Evolutionary conservation across 129 eudicot species (phyloP).

Genomic region (Tagetes patula): DNA sequence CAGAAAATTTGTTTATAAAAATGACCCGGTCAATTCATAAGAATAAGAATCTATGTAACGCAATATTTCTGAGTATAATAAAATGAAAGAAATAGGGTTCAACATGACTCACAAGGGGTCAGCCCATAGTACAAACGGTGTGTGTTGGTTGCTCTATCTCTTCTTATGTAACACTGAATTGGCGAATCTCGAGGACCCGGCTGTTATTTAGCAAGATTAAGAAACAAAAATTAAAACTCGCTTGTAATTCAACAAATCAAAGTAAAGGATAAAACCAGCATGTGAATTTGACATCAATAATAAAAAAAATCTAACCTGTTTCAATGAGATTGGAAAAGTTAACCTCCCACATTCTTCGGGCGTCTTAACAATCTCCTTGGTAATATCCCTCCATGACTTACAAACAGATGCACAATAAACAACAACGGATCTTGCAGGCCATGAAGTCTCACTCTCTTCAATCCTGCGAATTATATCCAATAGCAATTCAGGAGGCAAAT

Average conservation of each 20-base stretch:
- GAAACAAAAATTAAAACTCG: not conserved
- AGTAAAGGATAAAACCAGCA: not conserved
- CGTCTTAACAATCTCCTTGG: conserved; percentile 90
- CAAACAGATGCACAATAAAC: conserved; percentile 90
- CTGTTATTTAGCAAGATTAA: conserved; percentile 35
- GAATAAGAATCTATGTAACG: conserved; percentile 1
- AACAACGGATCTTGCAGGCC: conserved; percentile 88
- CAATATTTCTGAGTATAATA: not conserved
- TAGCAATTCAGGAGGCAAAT: conserved; percentile 89
- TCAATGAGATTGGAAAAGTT: conserved; percentile 93
- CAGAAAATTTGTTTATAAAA: not conserved
- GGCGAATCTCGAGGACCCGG: conserved; percentile 94
- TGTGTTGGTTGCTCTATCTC: conserved; percentile 83
- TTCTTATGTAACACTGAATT: conserved; percentile 83
- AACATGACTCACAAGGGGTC: conserved; percentile 77
- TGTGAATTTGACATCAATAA: not conserved
- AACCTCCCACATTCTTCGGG: conserved; percentile 94
- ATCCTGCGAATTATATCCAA: conserved; percentile 81
- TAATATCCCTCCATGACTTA: conserved; percentile 90
- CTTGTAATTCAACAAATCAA: not conserved
- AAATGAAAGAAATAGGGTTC: conserved; percentile 14
- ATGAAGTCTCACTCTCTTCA: conserved; percentile 79
- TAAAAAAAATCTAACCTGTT: conserved; percentile 53
- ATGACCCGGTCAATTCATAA: not conserved
- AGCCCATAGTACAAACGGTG: conserved; percentile 76